Evolutionary conservation across 2,329 filamentous ascomycete genomes (phyloP).

Genomic region (Cladorrhinum sp.): DNA sequence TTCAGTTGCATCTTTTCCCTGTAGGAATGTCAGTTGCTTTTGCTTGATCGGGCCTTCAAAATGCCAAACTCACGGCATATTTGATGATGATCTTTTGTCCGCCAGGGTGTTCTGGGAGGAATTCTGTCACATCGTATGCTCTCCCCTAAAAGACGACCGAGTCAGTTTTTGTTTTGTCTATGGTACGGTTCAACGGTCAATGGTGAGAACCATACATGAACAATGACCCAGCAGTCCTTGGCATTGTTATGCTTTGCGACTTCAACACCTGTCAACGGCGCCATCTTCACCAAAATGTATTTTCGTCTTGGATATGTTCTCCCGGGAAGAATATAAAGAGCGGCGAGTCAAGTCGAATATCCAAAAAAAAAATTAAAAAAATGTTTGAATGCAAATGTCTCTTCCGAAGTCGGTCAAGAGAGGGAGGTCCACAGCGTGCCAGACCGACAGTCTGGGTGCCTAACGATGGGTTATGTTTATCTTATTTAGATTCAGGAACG

Average conservation of each 20-base stretch:
- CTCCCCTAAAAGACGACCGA: conserved; percentile 53
- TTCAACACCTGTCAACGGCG: conserved; percentile 50
- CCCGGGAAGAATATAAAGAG: not conserved
- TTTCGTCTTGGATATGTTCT: not conserved
- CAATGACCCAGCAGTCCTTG: conserved; percentile 88
- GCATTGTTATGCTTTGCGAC: conserved; percentile 70
- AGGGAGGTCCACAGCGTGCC: not conserved
- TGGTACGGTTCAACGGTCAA: not conserved
- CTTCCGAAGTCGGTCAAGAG: not conserved
- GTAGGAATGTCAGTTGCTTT: conserved; percentile 3
- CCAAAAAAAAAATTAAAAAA: not conserved
- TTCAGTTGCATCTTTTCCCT: conserved; percentile 88
- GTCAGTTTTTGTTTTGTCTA: not conserved
- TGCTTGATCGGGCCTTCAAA: not conserved
- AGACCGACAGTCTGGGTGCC: not conserved
- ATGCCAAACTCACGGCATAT: conserved; percentile 62
- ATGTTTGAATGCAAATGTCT: not conserved
- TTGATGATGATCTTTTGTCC: conserved; percentile 92
- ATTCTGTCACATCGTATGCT: conserved; percentile 87
- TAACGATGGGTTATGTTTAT: too few relatives aligned
- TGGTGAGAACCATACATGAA: conserved; percentile 56
- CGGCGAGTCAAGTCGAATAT: not conserved
- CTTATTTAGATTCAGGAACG: not conserved
- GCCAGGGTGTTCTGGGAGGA: conserved; percentile 88
- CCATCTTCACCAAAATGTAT: conserved; percentile 24